Base-by-base conservation (phyloP, 176 grass and related monocot genomes). In the Bothriochloa decipiens region DNA sequence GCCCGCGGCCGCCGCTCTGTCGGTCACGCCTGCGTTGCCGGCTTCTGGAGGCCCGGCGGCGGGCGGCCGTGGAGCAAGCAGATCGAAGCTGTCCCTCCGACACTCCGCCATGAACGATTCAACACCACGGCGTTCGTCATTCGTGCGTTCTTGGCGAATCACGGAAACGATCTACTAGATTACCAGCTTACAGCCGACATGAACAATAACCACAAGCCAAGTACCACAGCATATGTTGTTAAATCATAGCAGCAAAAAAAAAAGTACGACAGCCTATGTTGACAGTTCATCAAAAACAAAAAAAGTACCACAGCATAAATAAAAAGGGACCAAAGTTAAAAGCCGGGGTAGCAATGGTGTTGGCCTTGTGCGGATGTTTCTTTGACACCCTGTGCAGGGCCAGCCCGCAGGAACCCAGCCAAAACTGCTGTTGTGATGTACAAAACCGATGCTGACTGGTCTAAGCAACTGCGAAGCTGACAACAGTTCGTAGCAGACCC, bases 341-440 rank as follows among this genome's bases (percentile, higher is more conserved):
- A 20, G 17, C 15, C 17, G 42, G 18, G 26, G 20, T 52, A 20
- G 68, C 77, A 22, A 20, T 7, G 13, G 52, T 39, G 11, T 9
- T 25, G 28, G 45, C 42, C 23, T 69, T 55, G 25, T 32, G 73
- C 12, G 47, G 32, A 77, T 77, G 74, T 69, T 47, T 85, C 33
- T 33, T 13, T 42, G 46, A n/a, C 35, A 16, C 35, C 15, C 36
- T 42, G 43, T 23, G n/a, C 35, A n/a, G n/a, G n/a, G n/a, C n/a
- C n/a, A n/a, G n/a, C n/a, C n/a, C n/a, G n/a, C n/a, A 12, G 25
- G 3, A 22, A 35, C 17, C 70, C 8, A 32, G 35, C 26, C 16
- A 75, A 15, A 41, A 29, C 80, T 12, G 75, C 27, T 14, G 26
- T 9, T 43, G 52, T 18, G 20, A 36, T 60, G 42, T 73, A 65